These are phyloP conservation scores for Closterium sp. DNA, from an alignment of 139 green algal species.

Conservation along the genomic window DNA sequence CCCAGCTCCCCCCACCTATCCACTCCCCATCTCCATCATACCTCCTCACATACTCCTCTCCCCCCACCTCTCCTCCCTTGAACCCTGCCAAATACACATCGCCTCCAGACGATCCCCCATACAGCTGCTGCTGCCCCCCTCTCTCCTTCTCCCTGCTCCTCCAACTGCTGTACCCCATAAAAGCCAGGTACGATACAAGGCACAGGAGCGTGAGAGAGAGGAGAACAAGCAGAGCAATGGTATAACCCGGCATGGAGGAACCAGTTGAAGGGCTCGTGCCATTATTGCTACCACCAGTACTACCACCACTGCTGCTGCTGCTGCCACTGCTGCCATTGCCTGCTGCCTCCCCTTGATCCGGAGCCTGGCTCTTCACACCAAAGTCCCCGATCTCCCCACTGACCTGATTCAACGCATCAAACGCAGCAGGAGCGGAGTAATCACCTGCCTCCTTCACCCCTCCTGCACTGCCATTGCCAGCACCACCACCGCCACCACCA, in stretches of 20 bases:
- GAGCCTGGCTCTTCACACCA: not conserved
- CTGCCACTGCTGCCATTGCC: not conserved
- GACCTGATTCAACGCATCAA: not conserved
- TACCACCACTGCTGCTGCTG: not conserved
- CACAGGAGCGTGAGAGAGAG: not conserved
- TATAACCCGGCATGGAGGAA: not conserved
- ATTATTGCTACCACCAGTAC: not conserved
- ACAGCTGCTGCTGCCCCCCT: not conserved
- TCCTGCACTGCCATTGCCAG: not conserved
- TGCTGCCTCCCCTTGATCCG: no score
- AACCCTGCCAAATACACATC: not conserved
- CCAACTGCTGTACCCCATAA: not conserved
- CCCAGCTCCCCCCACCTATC: not conserved
- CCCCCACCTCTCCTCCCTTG: not conserved
- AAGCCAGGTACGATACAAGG: not conserved
- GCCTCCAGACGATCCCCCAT: not conserved
- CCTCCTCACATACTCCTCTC: not conserved
- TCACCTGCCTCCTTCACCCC: not conserved
- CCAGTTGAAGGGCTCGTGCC: not conserved
- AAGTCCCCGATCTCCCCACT: not conserved
- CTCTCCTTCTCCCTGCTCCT: not conserved
- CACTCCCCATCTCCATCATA: not conserved
- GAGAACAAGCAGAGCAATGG: not conserved
- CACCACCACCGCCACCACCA: not conserved
- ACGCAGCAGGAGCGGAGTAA: not conserved